Conservation (phyloP, 371 early-diverging fungal species). For the Mucor saturninus region DNA sequence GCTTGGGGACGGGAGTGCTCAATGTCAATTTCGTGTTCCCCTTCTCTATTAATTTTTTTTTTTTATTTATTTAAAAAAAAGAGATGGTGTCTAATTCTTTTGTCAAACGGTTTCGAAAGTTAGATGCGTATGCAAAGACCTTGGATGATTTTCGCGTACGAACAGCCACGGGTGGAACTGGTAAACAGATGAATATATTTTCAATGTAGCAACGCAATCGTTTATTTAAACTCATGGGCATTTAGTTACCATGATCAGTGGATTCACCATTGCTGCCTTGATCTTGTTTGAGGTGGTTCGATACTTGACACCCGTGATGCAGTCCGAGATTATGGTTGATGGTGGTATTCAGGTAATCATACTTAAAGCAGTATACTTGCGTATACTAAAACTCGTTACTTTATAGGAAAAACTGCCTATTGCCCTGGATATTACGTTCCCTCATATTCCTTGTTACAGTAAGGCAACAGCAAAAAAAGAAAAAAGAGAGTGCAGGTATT, state of each 20-base stretch:
- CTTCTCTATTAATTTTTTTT: neutral
- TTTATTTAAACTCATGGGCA: neutral
- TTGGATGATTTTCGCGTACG: slow-evolving; percentile 93
- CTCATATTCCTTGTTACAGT: slow-evolving; percentile 88
- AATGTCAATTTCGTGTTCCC: neutral
- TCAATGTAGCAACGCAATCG: neutral
- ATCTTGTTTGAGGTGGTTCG: slow-evolving; percentile 80
- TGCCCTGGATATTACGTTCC: slow-evolving; percentile 88
- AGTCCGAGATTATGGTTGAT: slow-evolving; percentile 85
- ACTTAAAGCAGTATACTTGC: too few relatives aligned
- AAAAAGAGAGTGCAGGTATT: neutral
- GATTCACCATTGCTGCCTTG: slow-evolving; percentile 71
- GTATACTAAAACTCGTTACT: too few relatives aligned
- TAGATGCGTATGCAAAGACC: slow-evolving; percentile 98
- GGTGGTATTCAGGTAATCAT: slow-evolving; percentile 52
- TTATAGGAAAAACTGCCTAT: slow-evolving; percentile 80
- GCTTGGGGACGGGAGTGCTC: too few relatives aligned
- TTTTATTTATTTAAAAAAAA: neutral
- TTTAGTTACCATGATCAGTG: slow-evolving; percentile 79
- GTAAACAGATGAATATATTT: slow-evolving; percentile 45
- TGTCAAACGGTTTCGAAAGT: slow-evolving; percentile 61
- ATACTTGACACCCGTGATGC: slow-evolving; percentile 69
- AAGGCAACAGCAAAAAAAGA: slow-evolving; percentile 25
- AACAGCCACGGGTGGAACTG: slow-evolving; percentile 86
- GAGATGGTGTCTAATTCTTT: slow-evolving; percentile 44